Conservation (phyloP, 2,329 filamentous ascomycete genomes). For the Aspergillus hortae region DNA sequence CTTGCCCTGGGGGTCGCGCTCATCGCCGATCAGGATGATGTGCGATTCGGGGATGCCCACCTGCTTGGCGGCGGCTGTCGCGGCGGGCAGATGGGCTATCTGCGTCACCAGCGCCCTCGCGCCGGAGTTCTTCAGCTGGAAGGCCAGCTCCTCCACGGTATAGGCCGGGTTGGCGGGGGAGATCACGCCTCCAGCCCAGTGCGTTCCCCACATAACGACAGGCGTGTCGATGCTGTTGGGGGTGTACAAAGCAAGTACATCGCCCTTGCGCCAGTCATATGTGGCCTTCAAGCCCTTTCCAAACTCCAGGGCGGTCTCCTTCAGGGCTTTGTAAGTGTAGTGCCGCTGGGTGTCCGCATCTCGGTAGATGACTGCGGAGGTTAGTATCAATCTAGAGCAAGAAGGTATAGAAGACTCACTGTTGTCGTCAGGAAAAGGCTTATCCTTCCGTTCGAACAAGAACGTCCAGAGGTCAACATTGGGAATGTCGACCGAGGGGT, state of each 20-base stretch:
- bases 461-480: conserved; percentile 74
- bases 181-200: conserved; percentile 77
- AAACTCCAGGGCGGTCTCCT: conserved; percentile 66
- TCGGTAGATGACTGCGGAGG: conserved; percentile 66
- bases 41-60: conserved; percentile 68
- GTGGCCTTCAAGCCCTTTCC: conserved; percentile 71
- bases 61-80: conserved; percentile 63
- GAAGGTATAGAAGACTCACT: conserved; percentile 44
- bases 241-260: conserved; percentile 77
- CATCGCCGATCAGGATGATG: conserved; percentile 70
- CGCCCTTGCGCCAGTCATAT: conserved; percentile 77
- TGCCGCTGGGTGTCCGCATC: conserved; percentile 66
- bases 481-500: conserved; percentile 65
- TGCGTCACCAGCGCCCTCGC: conserved; percentile 77
- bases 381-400: too few relatives aligned
- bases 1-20: conserved; percentile 52
- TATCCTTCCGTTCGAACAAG: conserved; percentile 67
- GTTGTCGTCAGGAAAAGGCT: conserved; percentile 67
- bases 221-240: conserved; percentile 85
- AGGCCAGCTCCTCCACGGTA: conserved; percentile 76
- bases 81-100: conserved; percentile 60
- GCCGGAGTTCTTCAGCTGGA: conserved; percentile 74
- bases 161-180: conserved; percentile 89
- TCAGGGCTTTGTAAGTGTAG: conserved; percentile 70
- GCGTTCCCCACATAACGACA: conserved; percentile 69